Evolutionary conservation across 2,329 filamentous ascomycete species (phyloP).

Genomic region (Plenodomus lindquistii): DNA sequence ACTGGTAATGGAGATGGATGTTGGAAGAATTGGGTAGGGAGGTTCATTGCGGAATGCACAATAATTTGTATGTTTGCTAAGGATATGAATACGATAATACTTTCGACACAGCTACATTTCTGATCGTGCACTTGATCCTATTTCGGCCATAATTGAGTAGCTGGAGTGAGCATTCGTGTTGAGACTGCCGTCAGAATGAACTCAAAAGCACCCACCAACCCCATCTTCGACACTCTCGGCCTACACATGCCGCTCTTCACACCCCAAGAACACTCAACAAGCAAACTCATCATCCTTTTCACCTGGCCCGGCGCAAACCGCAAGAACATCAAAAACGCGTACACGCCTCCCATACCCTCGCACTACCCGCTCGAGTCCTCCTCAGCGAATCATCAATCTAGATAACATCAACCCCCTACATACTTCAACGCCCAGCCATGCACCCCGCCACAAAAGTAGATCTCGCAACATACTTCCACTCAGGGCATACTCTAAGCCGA

Average conservation of each 20-base stretch:
- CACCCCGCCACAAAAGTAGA: constrained; percentile 14
- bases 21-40: no score
- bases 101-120: no score
- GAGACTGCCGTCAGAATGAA: not conserved
- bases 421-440: constrained; percentile 8
- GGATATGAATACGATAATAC: no score
- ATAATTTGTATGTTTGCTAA: no score
- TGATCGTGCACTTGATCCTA: no score
- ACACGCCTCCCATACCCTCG: constrained; percentile 5
- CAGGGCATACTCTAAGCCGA: no score
- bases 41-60: no score
- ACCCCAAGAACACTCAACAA: not conserved
- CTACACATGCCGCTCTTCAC: constrained; percentile 8
- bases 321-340: constrained; percentile 26
- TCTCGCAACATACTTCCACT: not conserved
- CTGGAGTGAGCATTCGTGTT: no score
- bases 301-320: constrained; percentile 21
- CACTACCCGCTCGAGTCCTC: constrained; percentile 15
- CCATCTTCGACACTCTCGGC: constrained; percentile 3
- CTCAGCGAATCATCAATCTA: constrained; percentile 14
- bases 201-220: not conserved
- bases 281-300: constrained; percentile 19
- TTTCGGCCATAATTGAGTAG: no score
- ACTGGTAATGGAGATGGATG: no score
- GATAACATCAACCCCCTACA: constrained; percentile 9